Percentiles rank a stretch among this genome's conserved stretches.
These are phyloP conservation scores for Cercospora janseana DNA, from an alignment of 2,329 filamentous ascomycete species.

Conservation along the genomic window DNA sequence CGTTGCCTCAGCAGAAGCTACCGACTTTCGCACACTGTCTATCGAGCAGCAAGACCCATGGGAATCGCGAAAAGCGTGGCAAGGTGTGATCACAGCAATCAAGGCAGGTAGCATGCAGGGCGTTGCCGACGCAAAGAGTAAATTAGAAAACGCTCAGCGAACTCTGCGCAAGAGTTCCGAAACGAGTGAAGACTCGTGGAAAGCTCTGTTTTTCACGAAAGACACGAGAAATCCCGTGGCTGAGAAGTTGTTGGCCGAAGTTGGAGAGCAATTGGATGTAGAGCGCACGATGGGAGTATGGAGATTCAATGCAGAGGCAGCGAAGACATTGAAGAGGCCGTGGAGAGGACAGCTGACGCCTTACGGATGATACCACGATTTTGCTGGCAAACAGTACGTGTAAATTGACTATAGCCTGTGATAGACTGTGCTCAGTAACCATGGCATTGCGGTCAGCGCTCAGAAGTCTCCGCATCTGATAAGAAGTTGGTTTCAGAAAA, in stretches of 20 bases:
- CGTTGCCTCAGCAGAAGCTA: conserved; percentile 26
- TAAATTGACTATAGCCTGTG: no score
- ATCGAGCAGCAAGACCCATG: conserved; percentile 45
- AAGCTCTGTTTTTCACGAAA: conserved; percentile 43
- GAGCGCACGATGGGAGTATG: conserved; percentile 67
- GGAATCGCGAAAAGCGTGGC: conserved; percentile 48
- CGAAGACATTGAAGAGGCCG: conserved; percentile 32
- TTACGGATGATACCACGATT: conserved; percentile 22
- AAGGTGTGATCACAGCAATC: conserved; percentile 41
- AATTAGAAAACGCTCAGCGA: conserved; percentile 41
- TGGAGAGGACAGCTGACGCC: conserved; percentile 35
- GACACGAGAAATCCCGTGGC: conserved; percentile 32
- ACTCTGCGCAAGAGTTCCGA: conserved; percentile 43
- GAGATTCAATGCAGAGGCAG: conserved; percentile 59
- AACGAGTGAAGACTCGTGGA: conserved; percentile 40
- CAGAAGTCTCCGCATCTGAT: no score
- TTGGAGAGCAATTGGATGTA: conserved; percentile 48
- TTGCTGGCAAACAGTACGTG: background rate
- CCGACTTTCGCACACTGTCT: conserved; percentile 31
- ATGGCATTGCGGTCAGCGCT: no score
- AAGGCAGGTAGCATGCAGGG: conserved; percentile 46
- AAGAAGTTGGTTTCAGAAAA: no score
- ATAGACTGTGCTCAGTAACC: no score
- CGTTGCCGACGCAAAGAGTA: conserved; percentile 33
- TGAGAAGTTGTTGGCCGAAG: conserved; percentile 36